Base-by-base conservation (phyloP, 2,329 filamentous ascomycete species). In the Colletotrichum siamense region DNA sequence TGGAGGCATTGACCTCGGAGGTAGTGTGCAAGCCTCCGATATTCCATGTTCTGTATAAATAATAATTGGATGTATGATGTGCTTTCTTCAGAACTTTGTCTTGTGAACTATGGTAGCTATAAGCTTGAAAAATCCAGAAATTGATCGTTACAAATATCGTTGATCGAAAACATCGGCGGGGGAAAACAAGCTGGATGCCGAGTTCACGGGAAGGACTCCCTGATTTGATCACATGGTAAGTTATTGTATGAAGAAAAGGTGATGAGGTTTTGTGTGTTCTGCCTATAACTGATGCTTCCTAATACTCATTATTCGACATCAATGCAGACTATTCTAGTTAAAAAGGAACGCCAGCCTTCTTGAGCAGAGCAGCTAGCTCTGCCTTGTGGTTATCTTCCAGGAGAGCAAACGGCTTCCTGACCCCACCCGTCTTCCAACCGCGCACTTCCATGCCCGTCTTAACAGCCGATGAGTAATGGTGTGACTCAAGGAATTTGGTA, bases 371-470 rank as follows among this genome's bases (percentile, higher is more conserved):
- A 73, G 83, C 84, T 28, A 88, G 75, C 79, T 87, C 85, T 5
- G 79, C 80, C 76, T 78, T 80, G 71, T 80, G 61, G 30, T 84
- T 81, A 4, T 79, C 81, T 26, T 80, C 79, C 22, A 87, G 78
- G 66, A 89, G 77, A 15, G 82, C 79, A 79, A 89, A 90, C 0
- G 88, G 88, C 82, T 88, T 90, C 73, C 88, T 82, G 76, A 89
- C 55, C 6, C 87, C 88, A 24, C 88, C 88, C 1, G 88, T 89
- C 49, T 82, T 80, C 79, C 84, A 84, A 0, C 88, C 88, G 49
- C 83, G 83, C 65, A 89, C 71, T 79, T 89, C 88, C 80, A 89
- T 85, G 0, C 85, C 88, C 1, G 88, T 89, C 84, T 90, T 90
- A 8, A 89, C 84, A 8, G 86, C 87, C 6, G 86, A 81, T 0